Percentiles rank a stretch among this genome's conserved stretches.
phyloP scores from a whole-genome alignment of 2,329 filamentous ascomycete genomes.

The Colletotrichum agaves region DNA sequence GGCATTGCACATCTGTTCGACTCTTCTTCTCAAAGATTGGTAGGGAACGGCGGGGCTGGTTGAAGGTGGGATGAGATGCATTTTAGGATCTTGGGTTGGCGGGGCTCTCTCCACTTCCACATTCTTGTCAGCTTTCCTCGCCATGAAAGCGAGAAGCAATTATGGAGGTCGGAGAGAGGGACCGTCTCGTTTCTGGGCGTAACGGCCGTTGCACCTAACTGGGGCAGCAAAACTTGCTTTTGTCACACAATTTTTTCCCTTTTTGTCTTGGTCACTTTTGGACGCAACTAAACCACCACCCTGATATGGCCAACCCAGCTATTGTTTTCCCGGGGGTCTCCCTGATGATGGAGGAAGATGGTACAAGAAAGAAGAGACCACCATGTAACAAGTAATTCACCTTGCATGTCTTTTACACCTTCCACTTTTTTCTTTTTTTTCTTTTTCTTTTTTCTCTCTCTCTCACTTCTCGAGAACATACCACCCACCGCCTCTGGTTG shows the following conservation, averaged over 20 bases:
- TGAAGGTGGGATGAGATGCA: constrained; percentile 36
- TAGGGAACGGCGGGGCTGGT: constrained; percentile 32
- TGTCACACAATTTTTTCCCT: constrained; percentile 22
- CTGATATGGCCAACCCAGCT: constrained; percentile 22
- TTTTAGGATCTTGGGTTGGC: constrained; percentile 34
- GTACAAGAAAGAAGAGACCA: constrained; percentile 29
- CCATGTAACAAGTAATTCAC: constrained; percentile 37
- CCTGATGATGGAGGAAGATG: constrained; percentile 12
- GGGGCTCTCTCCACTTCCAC: constrained; percentile 10
- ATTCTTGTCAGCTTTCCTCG: neutral
- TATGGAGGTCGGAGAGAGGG: neutral
- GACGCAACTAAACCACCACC: constrained; percentile 27
- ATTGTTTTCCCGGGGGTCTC: constrained; percentile 22
- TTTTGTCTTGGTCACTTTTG: constrained; percentile 16
- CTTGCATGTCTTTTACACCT: constrained; percentile 27
- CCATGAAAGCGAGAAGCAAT: neutral
- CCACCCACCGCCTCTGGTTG: neutral
- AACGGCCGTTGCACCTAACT: constrained; percentile 31
- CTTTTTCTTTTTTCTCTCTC: too few relatives aligned
- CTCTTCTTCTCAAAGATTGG: constrained; percentile 37
- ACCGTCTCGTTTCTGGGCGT: constrained; percentile 35
- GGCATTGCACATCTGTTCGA: constrained; percentile 33
- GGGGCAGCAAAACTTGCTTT: constrained; percentile 32
- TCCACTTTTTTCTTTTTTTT: constrained; percentile 4
- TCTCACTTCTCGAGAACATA: neutral